Percentiles rank a stretch among this genome's conserved stretches.
Conservation (phyloP, 192 early-diverging fungal species). For the Umbelopsis ramanniana region DNA sequence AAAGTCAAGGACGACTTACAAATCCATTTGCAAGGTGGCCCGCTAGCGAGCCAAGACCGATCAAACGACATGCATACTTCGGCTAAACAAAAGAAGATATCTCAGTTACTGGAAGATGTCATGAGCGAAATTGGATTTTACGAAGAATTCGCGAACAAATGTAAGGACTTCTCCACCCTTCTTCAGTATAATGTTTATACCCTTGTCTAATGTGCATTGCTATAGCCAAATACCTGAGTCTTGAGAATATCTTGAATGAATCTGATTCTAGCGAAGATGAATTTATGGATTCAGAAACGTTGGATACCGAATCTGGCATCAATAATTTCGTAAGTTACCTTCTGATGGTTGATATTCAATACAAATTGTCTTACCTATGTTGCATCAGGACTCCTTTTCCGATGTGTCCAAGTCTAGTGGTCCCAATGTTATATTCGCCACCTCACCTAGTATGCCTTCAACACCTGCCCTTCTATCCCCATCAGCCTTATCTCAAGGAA, state of each 20-base stretch:
- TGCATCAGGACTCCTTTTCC: slow-evolving; percentile 36
- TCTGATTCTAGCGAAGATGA: slow-evolving; percentile 52
- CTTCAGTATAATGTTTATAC: too few relatives aligned
- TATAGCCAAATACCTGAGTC: slow-evolving; percentile 54
- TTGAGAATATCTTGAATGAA: slow-evolving; percentile 66
- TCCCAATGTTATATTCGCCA: neutral
- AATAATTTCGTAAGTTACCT: slow-evolving; percentile 44
- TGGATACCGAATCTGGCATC: slow-evolving; percentile 51
- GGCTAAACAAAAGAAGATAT: slow-evolving; percentile 49
- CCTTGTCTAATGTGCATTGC: too few relatives aligned
- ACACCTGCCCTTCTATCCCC: slow-evolving; percentile 19
- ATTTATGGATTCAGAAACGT: slow-evolving; percentile 46
- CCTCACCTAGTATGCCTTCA: slow-evolving; percentile 14
- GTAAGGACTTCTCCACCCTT: slow-evolving; percentile 35
- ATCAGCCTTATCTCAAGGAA: slow-evolving; percentile 7
- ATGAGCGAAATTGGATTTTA: slow-evolving; percentile 59
- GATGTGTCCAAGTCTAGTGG: slow-evolving; percentile 34
- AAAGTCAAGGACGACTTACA: slow-evolving; percentile 62
- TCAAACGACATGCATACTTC: slow-evolving; percentile 25
- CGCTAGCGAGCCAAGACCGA: slow-evolving; percentile 20
- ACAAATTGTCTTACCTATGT: neutral
- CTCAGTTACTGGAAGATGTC: slow-evolving; percentile 54
- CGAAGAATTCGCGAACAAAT: slow-evolving; percentile 65
- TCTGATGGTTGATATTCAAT: slow-evolving; percentile 15
- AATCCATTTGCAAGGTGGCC: slow-evolving; percentile 66